Conservation (phyloP, 2,329 filamentous ascomycete species). For the Diaporthe humulicola region DNA sequence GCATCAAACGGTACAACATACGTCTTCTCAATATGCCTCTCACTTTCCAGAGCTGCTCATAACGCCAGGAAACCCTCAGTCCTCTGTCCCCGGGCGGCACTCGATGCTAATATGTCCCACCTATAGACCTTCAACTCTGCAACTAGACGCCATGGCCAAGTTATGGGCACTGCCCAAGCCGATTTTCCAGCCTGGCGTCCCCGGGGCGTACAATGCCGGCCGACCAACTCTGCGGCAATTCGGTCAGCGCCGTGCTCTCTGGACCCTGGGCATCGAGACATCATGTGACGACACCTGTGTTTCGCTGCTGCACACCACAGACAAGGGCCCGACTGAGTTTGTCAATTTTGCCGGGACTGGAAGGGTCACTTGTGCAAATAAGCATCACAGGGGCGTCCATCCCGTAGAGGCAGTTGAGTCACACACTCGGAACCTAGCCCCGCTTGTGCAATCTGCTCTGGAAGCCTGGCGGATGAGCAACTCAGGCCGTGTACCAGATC, state of each 20-base stretch:
- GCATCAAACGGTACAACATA: background rate
- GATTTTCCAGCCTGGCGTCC: background rate
- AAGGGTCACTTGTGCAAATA: constrained; percentile 85
- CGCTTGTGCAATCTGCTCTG: constrained; percentile 76
- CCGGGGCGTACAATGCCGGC: background rate
- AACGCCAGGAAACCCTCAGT: background rate
- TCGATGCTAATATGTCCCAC: background rate
- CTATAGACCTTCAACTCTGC: background rate
- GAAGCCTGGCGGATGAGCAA: constrained; percentile 56
- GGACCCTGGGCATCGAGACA: constrained; percentile 81
- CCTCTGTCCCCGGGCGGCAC: background rate
- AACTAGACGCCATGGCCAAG: constrained; percentile 20
- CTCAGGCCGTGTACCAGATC: constrained; percentile 71
- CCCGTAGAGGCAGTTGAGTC: constrained; percentile 81
- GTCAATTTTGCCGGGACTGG: constrained; percentile 76
- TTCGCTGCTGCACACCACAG: constrained; percentile 75
- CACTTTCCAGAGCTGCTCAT: background rate
- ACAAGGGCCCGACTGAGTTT: constrained; percentile 55
- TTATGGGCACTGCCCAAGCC: constrained; percentile 12
- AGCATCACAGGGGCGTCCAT: constrained; percentile 81
- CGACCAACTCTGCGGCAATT: background rate
- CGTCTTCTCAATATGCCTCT: background rate
- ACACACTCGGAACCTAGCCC: constrained; percentile 79
- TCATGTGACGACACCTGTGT: constrained; percentile 96
- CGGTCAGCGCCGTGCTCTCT: background rate